Base-by-base conservation (phyloP, 441 rosid genomes). In the Adansonia madagascariensis region DNA sequence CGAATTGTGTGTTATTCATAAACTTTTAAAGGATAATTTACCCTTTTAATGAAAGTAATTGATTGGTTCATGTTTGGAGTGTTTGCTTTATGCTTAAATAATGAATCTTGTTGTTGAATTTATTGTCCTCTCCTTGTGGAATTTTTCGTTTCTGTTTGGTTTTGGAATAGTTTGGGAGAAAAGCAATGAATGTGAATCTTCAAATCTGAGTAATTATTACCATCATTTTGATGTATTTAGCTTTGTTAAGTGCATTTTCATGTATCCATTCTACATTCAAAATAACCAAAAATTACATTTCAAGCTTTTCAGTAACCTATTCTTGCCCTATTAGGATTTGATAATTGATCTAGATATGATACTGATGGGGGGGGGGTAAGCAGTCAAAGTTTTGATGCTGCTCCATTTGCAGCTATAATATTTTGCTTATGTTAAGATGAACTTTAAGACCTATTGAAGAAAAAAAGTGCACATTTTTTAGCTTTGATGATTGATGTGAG, bases 341-440 rank as follows among this genome's bases (percentile, higher is more conserved):
- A 17, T 11, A 44, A 43, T 44, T 66, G 53, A 47, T 66, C 53
- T 44, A 66, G 71, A 66, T 8, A 1, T 66, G 71, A 66, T 66
- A 20, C 52, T 66, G 41, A 61, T 61, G 24, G 39, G 35, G 17
- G 11, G 17, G 6, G n/a, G 43, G 46, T 7, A 35, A 53, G 59
- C 59, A 53, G 8, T 53, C 6, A 6, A 53, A 53, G 2, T 53
- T 53, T 15, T 53, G 20, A n/a, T 15, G 59, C 41, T 35, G 6
- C 41, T 35, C 5, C 41, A 35, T 35, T 35, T 4, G 41, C 41
- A 4, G 41, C 41, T 35, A 35, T 35, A 35, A 35, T 57, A 27
- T 57, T 57, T 20, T 57, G 31, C 65, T 27, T 27, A 55, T 8
- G n/a, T n/a, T 27, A 59, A 59, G 63, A 35, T 35, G 41, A 35